Evolutionary conservation across 177 flowering plant species (phyloP).

Genomic region (Vitis hybrid): DNA sequence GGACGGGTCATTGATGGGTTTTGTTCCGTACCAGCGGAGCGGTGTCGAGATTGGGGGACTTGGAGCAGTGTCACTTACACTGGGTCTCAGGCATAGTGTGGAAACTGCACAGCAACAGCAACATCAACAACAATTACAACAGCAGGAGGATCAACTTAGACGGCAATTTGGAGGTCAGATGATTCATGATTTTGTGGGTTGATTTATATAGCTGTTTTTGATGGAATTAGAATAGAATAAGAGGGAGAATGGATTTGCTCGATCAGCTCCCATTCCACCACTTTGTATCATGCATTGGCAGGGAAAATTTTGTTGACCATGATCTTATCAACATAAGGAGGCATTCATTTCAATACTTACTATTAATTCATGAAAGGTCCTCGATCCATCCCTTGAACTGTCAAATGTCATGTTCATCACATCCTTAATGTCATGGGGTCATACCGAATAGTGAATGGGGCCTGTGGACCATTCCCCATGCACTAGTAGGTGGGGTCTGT

Average conservation of each 20-base stretch:
- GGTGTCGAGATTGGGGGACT: slow-evolving; percentile 49
- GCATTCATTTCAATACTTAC: too few species aligned
- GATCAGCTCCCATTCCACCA: neutral
- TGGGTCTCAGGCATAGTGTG: slow-evolving; percentile 69
- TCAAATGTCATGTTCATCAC: too few species aligned
- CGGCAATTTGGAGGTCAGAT: slow-evolving; percentile 56
- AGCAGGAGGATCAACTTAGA: slow-evolving; percentile 31
- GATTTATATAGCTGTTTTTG: neutral
- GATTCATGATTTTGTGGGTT: slow-evolving; percentile 61
- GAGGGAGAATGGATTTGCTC: neutral
- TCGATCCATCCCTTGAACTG: too few species aligned
- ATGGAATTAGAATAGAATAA: neutral
- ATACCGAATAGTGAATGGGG: too few species aligned
- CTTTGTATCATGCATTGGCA: neutral
- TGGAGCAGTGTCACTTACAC: slow-evolving; percentile 73
- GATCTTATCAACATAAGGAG: too few species aligned
- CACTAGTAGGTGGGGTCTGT: too few species aligned
- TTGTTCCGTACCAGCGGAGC: slow-evolving; percentile 43
- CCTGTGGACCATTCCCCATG: too few species aligned
- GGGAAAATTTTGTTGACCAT: neutral
- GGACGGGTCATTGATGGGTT: slow-evolving; percentile 46
- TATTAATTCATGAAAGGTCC: too few species aligned
- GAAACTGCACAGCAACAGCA: slow-evolving; percentile 37
- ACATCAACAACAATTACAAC: slow-evolving; percentile 28
- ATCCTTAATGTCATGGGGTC: too few species aligned